Percentiles rank a stretch among this genome's conserved stretches.
Evolutionary conservation across 2,329 filamentous ascomycete genomes (phyloP).

Genomic region (Alternaria tenuissima): DNA sequence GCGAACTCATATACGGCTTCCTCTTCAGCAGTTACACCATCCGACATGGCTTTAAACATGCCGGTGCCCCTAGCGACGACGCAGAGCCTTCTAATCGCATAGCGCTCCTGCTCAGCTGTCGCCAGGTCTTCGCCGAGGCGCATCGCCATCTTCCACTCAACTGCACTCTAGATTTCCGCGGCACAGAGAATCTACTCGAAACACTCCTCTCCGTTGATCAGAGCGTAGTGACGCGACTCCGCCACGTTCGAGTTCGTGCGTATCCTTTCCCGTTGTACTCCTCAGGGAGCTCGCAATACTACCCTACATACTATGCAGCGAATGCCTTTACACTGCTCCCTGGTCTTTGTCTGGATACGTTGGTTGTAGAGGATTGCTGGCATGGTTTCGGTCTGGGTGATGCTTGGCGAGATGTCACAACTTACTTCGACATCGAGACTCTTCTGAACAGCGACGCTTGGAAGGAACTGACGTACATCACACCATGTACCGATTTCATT

Average conservation of each 20-base stretch:
- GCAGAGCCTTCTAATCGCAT: slow-evolving; percentile 31
- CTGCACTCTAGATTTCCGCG: slow-evolving; percentile 42
- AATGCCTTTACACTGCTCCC: slow-evolving; percentile 44
- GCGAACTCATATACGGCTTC: slow-evolving; percentile 46
- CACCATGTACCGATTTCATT: slow-evolving; percentile 47
- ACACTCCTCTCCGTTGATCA: slow-evolving; percentile 44
- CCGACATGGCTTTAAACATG: slow-evolving; percentile 37
- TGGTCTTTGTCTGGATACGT: slow-evolving; percentile 41
- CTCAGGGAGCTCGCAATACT: slow-evolving; percentile 35
- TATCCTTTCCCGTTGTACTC: slow-evolving; percentile 47
- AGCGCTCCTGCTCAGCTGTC: slow-evolving; percentile 43
- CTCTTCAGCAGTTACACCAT: slow-evolving; percentile 44
- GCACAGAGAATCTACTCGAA: slow-evolving; percentile 45
- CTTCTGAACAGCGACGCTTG: slow-evolving; percentile 45
- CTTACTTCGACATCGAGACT: slow-evolving; percentile 46
- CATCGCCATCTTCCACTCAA: slow-evolving; percentile 45
- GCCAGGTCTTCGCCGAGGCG: slow-evolving; percentile 41
- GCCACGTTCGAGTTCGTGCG: slow-evolving; percentile 41
- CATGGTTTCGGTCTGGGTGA: slow-evolving; percentile 47
- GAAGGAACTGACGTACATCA: slow-evolving; percentile 45
- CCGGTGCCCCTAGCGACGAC: slow-evolving; percentile 6
- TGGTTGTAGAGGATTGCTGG: slow-evolving; percentile 47
- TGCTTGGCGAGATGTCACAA: slow-evolving; percentile 46
- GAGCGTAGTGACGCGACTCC: slow-evolving; percentile 41
- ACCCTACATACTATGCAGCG: slow-evolving; percentile 43